Conservation (phyloP, 176 grass and related monocot species). For the Pontederia crassipes region DNA sequence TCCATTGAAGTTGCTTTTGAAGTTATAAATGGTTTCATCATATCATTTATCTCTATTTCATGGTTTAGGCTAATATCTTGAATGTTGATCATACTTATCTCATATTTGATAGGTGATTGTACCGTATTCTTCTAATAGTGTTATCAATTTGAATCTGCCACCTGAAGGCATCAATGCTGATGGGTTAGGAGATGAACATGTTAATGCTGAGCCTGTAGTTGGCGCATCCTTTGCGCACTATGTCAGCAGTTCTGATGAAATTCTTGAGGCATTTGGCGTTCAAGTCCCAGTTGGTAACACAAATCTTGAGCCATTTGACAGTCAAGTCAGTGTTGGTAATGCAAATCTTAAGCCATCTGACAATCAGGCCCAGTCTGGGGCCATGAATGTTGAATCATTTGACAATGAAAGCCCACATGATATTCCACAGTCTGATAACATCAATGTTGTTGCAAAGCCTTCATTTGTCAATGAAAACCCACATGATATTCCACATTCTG, state of each 20-base stretch:
- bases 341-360: no score
- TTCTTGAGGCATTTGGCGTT: not conserved
- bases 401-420: no score
- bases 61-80: not conserved
- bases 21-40: not conserved
- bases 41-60: not conserved
- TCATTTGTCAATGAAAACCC: no score
- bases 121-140: not conserved
- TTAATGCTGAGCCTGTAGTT: conserved; percentile 19
- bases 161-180: conserved; percentile 19
- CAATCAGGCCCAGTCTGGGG: no score
- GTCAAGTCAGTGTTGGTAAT: no score
- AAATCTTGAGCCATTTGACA: no score
- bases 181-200: conserved; percentile 25
- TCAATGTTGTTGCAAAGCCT: no score
- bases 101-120: not conserved
- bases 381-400: no score
- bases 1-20: not conserved
- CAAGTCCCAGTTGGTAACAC: no score
- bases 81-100: not conserved
- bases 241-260: not conserved
- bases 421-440: no score
- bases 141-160: conserved; percentile 37
- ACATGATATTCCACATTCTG: not conserved
- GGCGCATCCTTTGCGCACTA: not conserved